phyloP scores from a whole-genome alignment of 805 yeast genomes.

The Saccharomycopsis fibuligera region DNA sequence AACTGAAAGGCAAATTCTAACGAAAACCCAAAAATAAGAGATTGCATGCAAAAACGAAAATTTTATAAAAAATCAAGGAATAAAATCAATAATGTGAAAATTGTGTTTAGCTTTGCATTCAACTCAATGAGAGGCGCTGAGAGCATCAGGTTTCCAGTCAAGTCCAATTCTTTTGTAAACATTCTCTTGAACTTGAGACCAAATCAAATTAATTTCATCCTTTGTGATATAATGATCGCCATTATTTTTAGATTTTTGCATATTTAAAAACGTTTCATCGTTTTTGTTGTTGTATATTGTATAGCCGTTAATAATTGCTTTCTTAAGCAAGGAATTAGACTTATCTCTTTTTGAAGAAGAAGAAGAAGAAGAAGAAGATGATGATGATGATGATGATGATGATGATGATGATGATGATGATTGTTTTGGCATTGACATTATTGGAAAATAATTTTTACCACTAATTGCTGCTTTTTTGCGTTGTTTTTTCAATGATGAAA shows the following conservation, averaged over 20 bases:
- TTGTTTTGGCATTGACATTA: slow-evolving; percentile 8
- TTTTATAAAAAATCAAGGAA: background rate
- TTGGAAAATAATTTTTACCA: background rate
- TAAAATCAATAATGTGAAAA: background rate
- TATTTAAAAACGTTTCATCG: slow-evolving; percentile 2
- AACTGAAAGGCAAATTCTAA: too few species aligned
- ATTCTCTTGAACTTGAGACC: slow-evolving; percentile 58
- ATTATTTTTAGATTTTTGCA: slow-evolving; percentile 15
- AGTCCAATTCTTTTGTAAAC: slow-evolving; percentile 55
- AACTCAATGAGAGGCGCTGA: too few species aligned
- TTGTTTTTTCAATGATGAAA: slow-evolving; percentile 40
- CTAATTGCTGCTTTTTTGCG: slow-evolving; percentile 28
- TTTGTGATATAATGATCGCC: slow-evolving; percentile 32
- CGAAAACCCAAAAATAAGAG: too few species aligned
- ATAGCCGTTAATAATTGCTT: slow-evolving; percentile 27
- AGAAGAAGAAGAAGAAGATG: background rate
- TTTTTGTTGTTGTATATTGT: slow-evolving; percentile 18
- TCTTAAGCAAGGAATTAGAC: slow-evolving; percentile 26
- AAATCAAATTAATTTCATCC: slow-evolving; percentile 51
- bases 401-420: slow-evolving; percentile 13
- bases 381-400: background rate
- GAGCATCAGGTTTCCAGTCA: slow-evolving; percentile 48
- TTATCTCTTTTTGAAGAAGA: background rate
- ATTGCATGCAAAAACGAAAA: background rate
- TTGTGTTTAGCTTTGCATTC: too few species aligned